Base-by-base conservation (phyloP, 257 asterid genomes). In the Galeopsis tetrahit region DNA sequence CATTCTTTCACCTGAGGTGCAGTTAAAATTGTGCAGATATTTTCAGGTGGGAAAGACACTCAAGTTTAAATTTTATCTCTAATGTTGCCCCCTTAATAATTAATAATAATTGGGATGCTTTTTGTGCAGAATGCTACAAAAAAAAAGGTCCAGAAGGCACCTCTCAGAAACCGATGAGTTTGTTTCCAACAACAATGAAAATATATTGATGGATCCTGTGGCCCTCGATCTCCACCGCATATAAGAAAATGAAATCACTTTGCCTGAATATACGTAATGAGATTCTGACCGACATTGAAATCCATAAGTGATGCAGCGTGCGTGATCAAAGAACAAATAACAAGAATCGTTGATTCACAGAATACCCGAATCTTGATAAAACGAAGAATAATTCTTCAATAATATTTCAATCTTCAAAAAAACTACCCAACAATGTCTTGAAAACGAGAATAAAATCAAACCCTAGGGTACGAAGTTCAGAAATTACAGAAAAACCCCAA, bases 131-230 rank as follows among this genome's bases (percentile, higher is more conserved):
- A 78, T 77, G 99, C 99, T 46, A 88, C 89, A n/a, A 89, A 89
- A 77, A 77, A 94, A 91, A 78, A 84, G 99, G 79, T 89, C 93
- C 10, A 88, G 86, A 75, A 81, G 88, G 80, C 95, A 89, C 84
- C 80, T 89, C 79, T 75, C 92, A 7, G 97, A 91, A 80, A 89
- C 95, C 0, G 97, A 94, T 46, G 99, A 94, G 63, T 86, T 85
- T 15, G 71, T 88, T 57, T 85, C 92, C 53, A 88, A 17, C 84
- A 85, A 88, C 76, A 89, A 80, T 5, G 93, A 84, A 28, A 89
- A 85, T 66, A 62, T 84, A 52, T 58, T 82, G 87, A 69, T 81
- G 93, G 97, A 94, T 79, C 91, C 96, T 0, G 73, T 83, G 73
- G 94, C 97, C 63, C 77, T 90, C n/a, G n/a, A n/a, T n/a, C 63